A percentile compares a stretch with the other conserved stretches of the same genome.
Evolutionary conservation across 2,329 filamentous ascomycete species (phyloP).

Genomic region (Emmonsia crescens): DNA sequence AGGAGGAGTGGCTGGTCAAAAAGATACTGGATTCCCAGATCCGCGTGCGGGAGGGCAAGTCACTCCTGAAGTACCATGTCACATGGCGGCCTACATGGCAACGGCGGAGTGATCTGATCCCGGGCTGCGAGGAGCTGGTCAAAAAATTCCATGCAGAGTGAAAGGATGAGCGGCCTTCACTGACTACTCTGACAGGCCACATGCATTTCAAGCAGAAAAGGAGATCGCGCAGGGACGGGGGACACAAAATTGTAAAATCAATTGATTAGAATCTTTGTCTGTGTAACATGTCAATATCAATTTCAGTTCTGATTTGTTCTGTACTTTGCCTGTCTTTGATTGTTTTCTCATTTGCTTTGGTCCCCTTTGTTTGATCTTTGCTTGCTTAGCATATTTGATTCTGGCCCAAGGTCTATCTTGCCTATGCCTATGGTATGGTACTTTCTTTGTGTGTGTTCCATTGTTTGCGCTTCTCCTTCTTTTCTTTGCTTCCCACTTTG

Average conservation of each 20-base stretch:
- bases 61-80: neutral
- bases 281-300: neutral
- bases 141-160: neutral
- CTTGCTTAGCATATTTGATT: neutral
- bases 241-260: neutral
- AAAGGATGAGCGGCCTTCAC: neutral
- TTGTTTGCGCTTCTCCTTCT: neutral
- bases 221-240: neutral
- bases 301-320: neutral
- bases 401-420: neutral
- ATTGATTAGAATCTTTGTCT: neutral
- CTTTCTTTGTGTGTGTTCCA: neutral
- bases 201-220: neutral
- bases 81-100: neutral
- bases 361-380: neutral
- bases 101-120: neutral
- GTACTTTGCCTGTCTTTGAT: neutral
- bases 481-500: neutral
- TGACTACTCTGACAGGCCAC: neutral
- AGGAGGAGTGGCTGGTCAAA: neutral
- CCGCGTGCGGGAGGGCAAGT: neutral
- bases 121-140: neutral
- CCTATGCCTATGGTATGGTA: neutral
- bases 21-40: neutral
- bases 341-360: neutral